Evolutionary conservation across 1,284 basidiomycete genomes (phyloP).

Genomic region (Moesziomyces sp.): DNA sequence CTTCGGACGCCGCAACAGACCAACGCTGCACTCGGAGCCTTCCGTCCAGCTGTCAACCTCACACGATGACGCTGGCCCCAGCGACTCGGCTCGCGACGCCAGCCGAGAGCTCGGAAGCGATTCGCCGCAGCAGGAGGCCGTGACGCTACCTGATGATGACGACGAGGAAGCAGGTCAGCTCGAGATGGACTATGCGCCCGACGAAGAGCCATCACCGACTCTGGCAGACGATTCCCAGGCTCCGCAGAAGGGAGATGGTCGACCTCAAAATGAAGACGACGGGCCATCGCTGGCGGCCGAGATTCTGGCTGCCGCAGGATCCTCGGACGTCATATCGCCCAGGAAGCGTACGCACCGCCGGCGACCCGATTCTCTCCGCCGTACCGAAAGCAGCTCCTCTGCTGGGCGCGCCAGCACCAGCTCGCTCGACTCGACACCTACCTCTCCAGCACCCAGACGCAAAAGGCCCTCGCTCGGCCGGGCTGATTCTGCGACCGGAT

Average conservation of each 20-base stretch:
- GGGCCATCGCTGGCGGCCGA: conserved; percentile 23
- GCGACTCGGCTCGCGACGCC: background rate
- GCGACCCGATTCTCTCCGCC: conserved; percentile 17
- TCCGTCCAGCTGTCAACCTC: conserved; percentile 4
- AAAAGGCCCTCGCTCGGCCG: conserved; percentile 24
- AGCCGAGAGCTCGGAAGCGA: background rate
- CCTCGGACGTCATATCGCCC: conserved; percentile 14
- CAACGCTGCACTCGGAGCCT: conserved; percentile 13
- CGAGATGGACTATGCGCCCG: conserved; percentile 43
- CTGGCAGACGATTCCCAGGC: background rate
- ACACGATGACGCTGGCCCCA: conserved; percentile 1
- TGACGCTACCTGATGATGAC: conserved; percentile 31
- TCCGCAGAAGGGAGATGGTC: background rate
- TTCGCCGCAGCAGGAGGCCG: background rate
- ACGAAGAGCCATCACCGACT: background rate
- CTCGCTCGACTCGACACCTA: conserved; percentile 28
- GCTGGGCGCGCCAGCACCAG: conserved; percentile 17
- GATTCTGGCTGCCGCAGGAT: conserved; percentile 32
- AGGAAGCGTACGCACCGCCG: conserved; percentile 18
- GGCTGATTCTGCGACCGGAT: conserved; percentile 24
- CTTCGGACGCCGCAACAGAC: conserved; percentile 30
- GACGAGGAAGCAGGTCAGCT: conserved; percentile 45
- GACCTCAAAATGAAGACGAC: conserved; percentile 2
- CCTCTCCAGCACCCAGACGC: conserved; percentile 23
- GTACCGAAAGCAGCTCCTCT: conserved; percentile 32